phyloP scores from a whole-genome alignment of 164 flowering plant genomes.

The Santalum album region DNA sequence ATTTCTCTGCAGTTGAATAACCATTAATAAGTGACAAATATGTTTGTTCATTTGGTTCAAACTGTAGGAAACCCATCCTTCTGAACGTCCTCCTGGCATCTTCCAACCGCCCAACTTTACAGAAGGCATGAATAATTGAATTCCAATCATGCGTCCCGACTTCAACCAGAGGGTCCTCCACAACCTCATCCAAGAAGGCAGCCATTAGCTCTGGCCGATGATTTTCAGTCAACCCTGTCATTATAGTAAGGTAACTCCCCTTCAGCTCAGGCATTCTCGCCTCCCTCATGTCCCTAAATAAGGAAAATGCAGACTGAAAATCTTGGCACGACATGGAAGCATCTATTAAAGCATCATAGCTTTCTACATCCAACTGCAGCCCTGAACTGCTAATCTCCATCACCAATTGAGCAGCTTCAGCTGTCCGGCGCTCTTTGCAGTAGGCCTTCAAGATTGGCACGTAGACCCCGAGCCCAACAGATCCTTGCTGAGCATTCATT shows the following conservation, averaged over 20 bases:
- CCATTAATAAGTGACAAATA: conserved; percentile 89
- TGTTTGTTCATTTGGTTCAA: conserved; percentile 83
- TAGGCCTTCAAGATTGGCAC: conserved; percentile 80
- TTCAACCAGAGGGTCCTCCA: conserved; percentile 71
- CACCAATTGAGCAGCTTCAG: conserved; percentile 88
- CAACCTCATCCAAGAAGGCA: conserved; percentile 85
- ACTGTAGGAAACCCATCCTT: conserved; percentile 77
- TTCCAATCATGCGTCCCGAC: conserved; percentile 98
- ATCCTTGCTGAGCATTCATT: conserved; percentile 67
- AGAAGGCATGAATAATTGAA: conserved; percentile 89
- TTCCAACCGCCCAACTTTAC: conserved; percentile 77
- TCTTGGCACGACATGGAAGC: conserved; percentile 88
- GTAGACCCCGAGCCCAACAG: conserved; percentile 79
- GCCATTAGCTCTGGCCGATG: conserved; percentile 96
- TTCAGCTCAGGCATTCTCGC: conserved; percentile 56
- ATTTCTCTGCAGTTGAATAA: conserved; percentile 56
- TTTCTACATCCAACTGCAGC: conserved; percentile 51
- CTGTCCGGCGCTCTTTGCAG: conserved; percentile 69
- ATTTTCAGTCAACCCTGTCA: conserved; percentile 88
- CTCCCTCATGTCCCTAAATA: conserved; percentile 92
- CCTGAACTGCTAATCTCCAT: conserved; percentile 58
- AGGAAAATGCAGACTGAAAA: conserved; percentile 83
- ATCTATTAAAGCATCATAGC: conserved; percentile 72
- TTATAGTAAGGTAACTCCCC: conserved; percentile 82
- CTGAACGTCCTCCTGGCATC: conserved; percentile 91